A percentile compares a stretch with the other conserved stretches of the same genome.
Evolutionary conservation across 306 rosid genomes (phyloP).

Genomic region (Ormosia emarginata): DNA sequence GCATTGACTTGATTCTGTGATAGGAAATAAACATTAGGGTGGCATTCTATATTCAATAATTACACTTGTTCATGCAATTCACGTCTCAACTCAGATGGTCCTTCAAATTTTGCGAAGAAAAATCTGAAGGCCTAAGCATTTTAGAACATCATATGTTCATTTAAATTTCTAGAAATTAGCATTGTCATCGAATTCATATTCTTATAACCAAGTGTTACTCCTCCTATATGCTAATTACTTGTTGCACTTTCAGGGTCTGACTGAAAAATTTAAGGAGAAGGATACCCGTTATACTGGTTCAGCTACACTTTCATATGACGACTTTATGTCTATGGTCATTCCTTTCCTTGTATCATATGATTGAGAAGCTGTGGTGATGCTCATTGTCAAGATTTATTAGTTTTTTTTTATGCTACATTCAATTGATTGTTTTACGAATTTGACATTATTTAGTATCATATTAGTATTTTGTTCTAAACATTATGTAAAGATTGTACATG

Average conservation of each 20-base stretch:
- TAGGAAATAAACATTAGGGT: neutral
- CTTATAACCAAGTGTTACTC: neutral
- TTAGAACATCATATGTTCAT: neutral
- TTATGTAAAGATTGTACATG: neutral
- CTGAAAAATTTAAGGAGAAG: slow-evolving; percentile 87
- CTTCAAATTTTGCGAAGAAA: neutral
- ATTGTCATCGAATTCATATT: neutral
- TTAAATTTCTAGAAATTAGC: neutral
- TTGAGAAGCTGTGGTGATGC: slow-evolving; percentile 27
- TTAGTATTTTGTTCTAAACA: neutral
- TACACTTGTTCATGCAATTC: neutral
- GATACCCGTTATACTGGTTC: slow-evolving; percentile 62
- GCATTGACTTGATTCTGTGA: neutral
- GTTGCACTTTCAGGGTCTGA: slow-evolving; percentile 72
- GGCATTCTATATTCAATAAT: neutral
- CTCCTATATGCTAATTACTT: neutral
- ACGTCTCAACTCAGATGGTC: neutral
- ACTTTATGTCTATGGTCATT: slow-evolving; percentile 72
- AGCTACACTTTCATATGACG: slow-evolving; percentile 59
- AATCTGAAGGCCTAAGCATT: neutral
- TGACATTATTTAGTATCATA: neutral
- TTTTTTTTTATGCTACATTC: slow-evolving; percentile 24
- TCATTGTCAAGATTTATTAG: neutral
- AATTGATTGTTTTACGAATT: slow-evolving; percentile 34
- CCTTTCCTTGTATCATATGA: slow-evolving; percentile 81